A percentile compares a stretch with the other conserved stretches of the same genome.
These are phyloP conservation scores for Melanomma pulvis-pyrius DNA, from an alignment of 495 filamentous ascomycete genomes.

Conservation along the genomic window DNA sequence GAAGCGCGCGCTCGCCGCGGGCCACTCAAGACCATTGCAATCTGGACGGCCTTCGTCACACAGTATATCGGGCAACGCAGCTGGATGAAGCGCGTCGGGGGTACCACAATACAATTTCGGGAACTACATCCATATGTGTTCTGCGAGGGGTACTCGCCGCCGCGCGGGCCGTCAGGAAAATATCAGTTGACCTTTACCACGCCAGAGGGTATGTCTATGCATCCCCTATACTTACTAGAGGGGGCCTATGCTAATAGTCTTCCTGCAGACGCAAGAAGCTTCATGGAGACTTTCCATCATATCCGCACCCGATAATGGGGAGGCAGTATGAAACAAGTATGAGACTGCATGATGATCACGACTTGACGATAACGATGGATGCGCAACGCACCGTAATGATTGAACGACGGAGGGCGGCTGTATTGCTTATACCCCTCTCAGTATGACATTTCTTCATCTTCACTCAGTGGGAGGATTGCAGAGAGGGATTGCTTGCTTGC, in stretches of 20 bases:
- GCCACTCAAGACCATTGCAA: slow-evolving; percentile 40
- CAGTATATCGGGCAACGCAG: slow-evolving; percentile 34
- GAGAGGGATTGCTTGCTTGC: background rate
- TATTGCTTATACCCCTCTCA: slow-evolving; percentile 37
- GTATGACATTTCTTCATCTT: background rate
- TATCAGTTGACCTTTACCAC: slow-evolving; percentile 39
- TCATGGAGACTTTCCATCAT: slow-evolving; percentile 36
- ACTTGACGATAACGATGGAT: slow-evolving; percentile 13
- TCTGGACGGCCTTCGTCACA: slow-evolving; percentile 50
- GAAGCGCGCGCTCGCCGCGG: slow-evolving; percentile 50
- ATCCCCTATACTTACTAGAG: background rate
- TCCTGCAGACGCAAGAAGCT: slow-evolving; percentile 21
- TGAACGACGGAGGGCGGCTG: slow-evolving; percentile 21
- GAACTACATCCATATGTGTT: slow-evolving; percentile 42
- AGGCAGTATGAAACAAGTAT: background rate
- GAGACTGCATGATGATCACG: slow-evolving; percentile 23
- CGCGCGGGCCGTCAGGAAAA: slow-evolving; percentile 24
- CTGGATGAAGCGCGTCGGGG: slow-evolving; percentile 38
- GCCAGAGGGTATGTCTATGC: slow-evolving; percentile 26
- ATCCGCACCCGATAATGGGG: slow-evolving; percentile 29
- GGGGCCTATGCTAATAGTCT: background rate
- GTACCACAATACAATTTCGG: slow-evolving; percentile 27
- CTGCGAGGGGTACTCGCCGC: slow-evolving; percentile 35
- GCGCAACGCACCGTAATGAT: background rate
- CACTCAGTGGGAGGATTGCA: background rate